Evolutionary conservation across 2,329 filamentous ascomycete genomes (phyloP), one percentile per base, ranked within the genome.

Genomic region (Fusarium decemcellulare): DNA sequence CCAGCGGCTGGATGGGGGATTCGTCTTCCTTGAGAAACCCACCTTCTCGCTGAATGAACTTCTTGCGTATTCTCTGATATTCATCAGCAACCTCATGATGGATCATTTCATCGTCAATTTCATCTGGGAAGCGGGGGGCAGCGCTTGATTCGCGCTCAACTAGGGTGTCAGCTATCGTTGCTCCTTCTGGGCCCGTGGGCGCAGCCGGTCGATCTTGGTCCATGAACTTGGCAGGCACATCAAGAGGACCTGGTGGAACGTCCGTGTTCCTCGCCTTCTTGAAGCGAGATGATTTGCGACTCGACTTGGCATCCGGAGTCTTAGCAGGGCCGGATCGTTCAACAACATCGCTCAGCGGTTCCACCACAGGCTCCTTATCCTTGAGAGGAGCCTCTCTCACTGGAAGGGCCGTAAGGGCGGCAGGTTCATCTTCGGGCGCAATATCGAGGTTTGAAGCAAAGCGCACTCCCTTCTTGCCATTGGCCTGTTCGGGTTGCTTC

Each of bases 61-160:
- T 89, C 77, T 95, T 97, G 18, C 95, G 91, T 78, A 93, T 85
- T 46, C 89, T 90, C 78, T 97, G 92, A 79, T 97, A 97, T 76
- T 97, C 93, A 39, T 89, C 88, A 8, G 93, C 91, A 14, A 97
- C 90, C 78, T 97, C 92, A 67, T 93, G 90, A 56, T 92, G 87
- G 53, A 95, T 84, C 32, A 95, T 82, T n/a, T 74, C 70, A 18
- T 89, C 85, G 6, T 97, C 92, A 40, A 95, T 84, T 69, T 93
- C 91, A 70, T 92, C 88, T 0, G 89, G 88, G 64, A 72, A 61
- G n/a, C 71, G 61, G 29, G 78, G 73, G 32, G 68, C 63, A 6
- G 67, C 59, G 29, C 70, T 75, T 9, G 80, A 76, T 44, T 85
- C 81, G 42, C 86, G 85, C 77, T 92, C 90, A 23, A 91, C 78